phyloP scores from a whole-genome alignment of 1,284 basidiomycete species.

The Fistulinella cinereoalba region DNA sequence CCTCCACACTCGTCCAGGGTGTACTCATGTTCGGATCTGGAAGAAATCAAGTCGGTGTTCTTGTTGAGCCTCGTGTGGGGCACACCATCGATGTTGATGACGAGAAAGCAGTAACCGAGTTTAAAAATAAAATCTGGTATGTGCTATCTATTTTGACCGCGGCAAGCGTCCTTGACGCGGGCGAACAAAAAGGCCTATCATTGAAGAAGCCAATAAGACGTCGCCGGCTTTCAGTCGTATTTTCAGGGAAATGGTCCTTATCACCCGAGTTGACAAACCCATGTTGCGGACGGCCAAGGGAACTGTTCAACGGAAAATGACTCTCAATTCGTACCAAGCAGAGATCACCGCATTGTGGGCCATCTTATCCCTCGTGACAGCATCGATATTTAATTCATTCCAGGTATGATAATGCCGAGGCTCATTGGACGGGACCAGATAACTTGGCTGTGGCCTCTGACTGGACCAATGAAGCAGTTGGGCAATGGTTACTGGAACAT shows the following conservation, averaged over 20 bases:
- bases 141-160: background rate
- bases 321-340: constrained; percentile 21
- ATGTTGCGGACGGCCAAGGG: constrained; percentile 29
- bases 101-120: constrained; percentile 14
- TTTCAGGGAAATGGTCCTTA: constrained; percentile 34
- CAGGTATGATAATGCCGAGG: constrained; percentile 32
- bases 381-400: background rate
- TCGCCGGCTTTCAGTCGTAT: constrained; percentile 35
- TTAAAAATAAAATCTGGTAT: constrained; percentile 29
- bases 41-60: constrained; percentile 22
- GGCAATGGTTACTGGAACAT: constrained; percentile 31
- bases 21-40: constrained; percentile 27
- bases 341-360: constrained; percentile 30
- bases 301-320: constrained; percentile 29
- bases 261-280: constrained; percentile 25
- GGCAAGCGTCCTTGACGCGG: background rate
- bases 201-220: constrained; percentile 35
- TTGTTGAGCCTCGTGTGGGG: constrained; percentile 26
- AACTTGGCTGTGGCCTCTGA: constrained; percentile 16
- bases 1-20: constrained; percentile 8
- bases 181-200: constrained; percentile 16
- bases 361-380: background rate
- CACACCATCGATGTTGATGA: constrained; percentile 22
- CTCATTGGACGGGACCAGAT: constrained; percentile 10
- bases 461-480: constrained; percentile 24